Evolutionary conservation across 1,139 yeast genomes (phyloP).

Genomic region (Entelexis paramagnoliae): DNA sequence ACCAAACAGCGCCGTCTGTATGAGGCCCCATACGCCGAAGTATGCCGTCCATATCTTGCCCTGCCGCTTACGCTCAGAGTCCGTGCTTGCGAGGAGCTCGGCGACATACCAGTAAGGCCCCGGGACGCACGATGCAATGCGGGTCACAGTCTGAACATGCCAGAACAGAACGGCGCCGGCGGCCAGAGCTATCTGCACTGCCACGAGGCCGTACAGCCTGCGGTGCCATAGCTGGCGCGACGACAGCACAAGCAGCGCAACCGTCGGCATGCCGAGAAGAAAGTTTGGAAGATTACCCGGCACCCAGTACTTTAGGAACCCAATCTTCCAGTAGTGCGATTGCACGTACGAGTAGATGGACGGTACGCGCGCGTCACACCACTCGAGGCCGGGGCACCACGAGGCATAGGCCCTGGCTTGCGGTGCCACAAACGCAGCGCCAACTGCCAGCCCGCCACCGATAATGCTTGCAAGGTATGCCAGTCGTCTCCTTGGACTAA

Average conservation of each 20-base stretch:
- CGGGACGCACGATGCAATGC: conserved; percentile 71
- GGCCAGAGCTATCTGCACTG: conserved; percentile 34
- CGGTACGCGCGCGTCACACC: conserved; percentile 58
- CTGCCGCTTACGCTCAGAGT: conserved; percentile 11
- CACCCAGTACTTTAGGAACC: conserved; percentile 77
- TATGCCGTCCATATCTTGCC: conserved; percentile 25
- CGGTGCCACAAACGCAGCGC: conserved; percentile 38
- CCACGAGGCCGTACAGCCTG: conserved; percentile 25
- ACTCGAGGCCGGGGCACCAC: conserved; percentile 49
- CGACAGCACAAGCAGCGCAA: conserved; percentile 28
- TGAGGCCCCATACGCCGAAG: conserved; percentile 32
- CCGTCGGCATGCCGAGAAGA: conserved; percentile 61
- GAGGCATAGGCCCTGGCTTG: conserved; percentile 45
- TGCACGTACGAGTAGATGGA: conserved; percentile 71
- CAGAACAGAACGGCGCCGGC: conserved; percentile 50
- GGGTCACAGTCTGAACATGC: conserved; percentile 77
- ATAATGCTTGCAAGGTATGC: conserved; percentile 25
- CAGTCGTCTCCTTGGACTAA: not conserved
- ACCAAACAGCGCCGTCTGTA: conserved; percentile 35
- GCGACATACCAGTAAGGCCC: conserved; percentile 64
- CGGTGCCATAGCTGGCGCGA: conserved; percentile 10
- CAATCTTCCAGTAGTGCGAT: conserved; percentile 70
- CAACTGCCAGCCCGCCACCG: conserved; percentile 47
- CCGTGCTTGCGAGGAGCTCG: conserved; percentile 25
- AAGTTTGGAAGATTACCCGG: conserved; percentile 73